phyloP scores from a whole-genome alignment of 192 early-diverging fungal species.

The Geranomyces michiganensis region DNA sequence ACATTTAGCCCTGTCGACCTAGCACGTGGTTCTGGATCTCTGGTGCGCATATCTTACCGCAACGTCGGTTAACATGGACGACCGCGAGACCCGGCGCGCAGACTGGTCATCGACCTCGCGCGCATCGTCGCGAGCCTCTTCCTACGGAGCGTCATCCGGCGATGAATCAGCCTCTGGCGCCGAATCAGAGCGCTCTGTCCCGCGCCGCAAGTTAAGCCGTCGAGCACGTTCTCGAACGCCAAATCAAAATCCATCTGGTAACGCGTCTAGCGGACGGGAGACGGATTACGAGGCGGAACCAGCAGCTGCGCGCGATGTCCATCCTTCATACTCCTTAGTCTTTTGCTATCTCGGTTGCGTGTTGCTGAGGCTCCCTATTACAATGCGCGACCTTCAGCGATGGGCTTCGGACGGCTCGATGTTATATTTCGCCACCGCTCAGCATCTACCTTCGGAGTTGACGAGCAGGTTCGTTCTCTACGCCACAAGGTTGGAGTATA shows the following conservation, averaged over 20 bases:
- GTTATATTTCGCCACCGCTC: constrained; percentile 13
- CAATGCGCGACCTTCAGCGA: constrained; percentile 17
- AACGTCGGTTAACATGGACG: constrained; percentile 16
- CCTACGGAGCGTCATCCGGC: not conserved
- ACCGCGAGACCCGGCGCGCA: not conserved
- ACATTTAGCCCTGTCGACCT: not conserved
- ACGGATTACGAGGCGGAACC: not conserved
- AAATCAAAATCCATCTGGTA: not conserved
- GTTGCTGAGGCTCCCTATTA: constrained; percentile 24
- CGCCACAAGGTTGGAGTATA: too few species aligned
- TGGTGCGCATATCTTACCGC: constrained; percentile 29
- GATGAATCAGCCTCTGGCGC: not conserved
- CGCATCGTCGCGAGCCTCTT: constrained; percentile 9
- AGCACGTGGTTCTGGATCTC: constrained; percentile 20
- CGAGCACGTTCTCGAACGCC: constrained; percentile 5
- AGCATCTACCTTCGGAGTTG: constrained; percentile 16
- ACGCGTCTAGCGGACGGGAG: not conserved
- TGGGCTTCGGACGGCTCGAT: constrained; percentile 17
- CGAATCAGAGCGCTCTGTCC: not conserved
- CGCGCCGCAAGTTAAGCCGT: not conserved
- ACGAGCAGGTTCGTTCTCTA: not conserved
- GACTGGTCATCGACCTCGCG: constrained; percentile 14
- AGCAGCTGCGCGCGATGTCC: constrained; percentile 2
- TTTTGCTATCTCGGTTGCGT: constrained; percentile 26
- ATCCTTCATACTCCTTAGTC: constrained; percentile 23